These are phyloP conservation scores for Debaryomycetaceae sp. DNA, from an alignment of 1,139 yeast genomes.

Conservation along the genomic window DNA sequence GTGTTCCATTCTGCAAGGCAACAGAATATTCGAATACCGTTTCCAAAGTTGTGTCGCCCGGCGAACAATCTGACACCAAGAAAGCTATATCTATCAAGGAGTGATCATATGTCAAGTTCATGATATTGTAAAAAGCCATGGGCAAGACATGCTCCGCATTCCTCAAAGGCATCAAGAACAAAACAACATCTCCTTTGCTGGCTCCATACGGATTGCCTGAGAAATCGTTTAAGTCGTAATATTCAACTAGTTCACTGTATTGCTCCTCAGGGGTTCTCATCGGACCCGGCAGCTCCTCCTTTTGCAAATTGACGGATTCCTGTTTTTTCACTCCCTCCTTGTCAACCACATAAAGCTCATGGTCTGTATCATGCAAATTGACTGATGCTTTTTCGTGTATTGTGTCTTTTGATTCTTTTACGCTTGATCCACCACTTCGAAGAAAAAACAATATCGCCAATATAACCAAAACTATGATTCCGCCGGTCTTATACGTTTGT, in stretches of 20 bases:
- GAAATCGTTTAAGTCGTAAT: constrained; percentile 58
- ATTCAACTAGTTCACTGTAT: constrained; percentile 43
- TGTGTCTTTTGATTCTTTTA: constrained; percentile 4
- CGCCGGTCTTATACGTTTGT: neutral
- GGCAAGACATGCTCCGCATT: constrained; percentile 81
- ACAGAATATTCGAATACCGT: constrained; percentile 62
- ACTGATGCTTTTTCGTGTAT: neutral
- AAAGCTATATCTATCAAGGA: constrained; percentile 78
- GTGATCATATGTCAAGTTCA: constrained; percentile 85
- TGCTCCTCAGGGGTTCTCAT: constrained; percentile 13
- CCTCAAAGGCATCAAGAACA: constrained; percentile 73
- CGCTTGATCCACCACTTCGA: neutral
- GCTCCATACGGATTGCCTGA: constrained; percentile 54
- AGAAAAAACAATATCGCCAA: neutral
- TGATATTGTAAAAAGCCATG: constrained; percentile 77
- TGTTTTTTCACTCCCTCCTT: constrained; percentile 29
- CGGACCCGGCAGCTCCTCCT: constrained; percentile 4
- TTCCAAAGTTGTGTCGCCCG: constrained; percentile 69
- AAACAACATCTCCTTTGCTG: constrained; percentile 58
- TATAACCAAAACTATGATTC: neutral
- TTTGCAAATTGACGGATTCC: neutral
- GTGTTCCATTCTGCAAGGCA: constrained; percentile 68
- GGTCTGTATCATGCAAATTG: constrained; percentile 9
- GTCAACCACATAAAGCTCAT: constrained; percentile 34
- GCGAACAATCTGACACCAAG: constrained; percentile 79